These are phyloP conservation scores for Mortierella sp. DNA, from an alignment of 371 early-diverging fungal genomes.

Conservation along the genomic window DNA sequence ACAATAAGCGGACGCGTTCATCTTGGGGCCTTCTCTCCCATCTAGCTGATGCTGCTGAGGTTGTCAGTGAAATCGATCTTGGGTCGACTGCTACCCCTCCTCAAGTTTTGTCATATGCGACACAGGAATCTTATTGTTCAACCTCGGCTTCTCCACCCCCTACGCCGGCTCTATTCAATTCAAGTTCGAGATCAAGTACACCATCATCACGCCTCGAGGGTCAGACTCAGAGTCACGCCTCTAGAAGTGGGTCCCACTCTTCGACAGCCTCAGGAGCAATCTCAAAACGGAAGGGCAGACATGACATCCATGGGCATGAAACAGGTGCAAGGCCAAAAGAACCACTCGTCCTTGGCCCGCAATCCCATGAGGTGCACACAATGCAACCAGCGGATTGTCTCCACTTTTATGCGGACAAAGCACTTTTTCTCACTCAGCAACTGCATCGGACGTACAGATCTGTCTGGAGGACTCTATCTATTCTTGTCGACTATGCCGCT, in stretches of 20 bases:
- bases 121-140: not conserved
- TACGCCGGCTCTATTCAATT: not conserved
- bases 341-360: not conserved
- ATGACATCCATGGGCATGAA: not conserved
- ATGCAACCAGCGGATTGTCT: not conserved
- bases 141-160: not conserved
- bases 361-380: not conserved
- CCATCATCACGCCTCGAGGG: not conserved
- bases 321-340: not conserved
- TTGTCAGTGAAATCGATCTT: not conserved
- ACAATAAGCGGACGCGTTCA: not conserved
- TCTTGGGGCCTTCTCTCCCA: conserved; percentile 19
- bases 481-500: conserved; percentile 22
- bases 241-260: not conserved
- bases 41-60: conserved; percentile 13
- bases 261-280: not conserved
- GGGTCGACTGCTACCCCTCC: too few relatives aligned
- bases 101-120: too few relatives aligned
- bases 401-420: not conserved
- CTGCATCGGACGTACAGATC: conserved; percentile 9
- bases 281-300: not conserved
- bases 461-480: conserved; percentile 19
- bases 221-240: not conserved
- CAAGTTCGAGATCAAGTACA: not conserved
- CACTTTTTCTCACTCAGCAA: not conserved